These are phyloP conservation scores for Hydnum rufescens DNA, from an alignment of 768 basidiomycete genomes.

Conservation along the genomic window DNA sequence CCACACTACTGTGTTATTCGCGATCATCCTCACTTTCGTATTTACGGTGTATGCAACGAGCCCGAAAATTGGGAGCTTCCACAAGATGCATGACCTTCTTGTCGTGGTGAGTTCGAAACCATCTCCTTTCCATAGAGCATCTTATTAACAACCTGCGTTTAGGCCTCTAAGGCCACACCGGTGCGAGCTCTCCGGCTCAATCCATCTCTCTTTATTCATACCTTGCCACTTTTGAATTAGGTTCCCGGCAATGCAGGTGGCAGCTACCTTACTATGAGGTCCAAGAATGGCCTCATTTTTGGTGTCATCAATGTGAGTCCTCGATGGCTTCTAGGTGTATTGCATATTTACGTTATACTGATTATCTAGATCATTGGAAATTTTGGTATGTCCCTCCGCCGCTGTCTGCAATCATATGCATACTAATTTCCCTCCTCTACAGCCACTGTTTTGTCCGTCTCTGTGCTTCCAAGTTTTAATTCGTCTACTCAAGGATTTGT, in stretches of 20 bases:
- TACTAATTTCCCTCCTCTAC: slow-evolving; percentile 7
- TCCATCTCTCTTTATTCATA: neutral
- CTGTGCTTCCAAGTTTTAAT: neutral
- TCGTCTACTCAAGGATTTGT: neutral
- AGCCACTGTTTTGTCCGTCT: slow-evolving; percentile 1
- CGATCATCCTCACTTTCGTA: slow-evolving; percentile 55
- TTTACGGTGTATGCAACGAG: slow-evolving; percentile 73
- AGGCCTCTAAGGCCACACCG: slow-evolving; percentile 14
- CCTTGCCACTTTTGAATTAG: slow-evolving; percentile 23
- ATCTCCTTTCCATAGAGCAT: too few relatives aligned
- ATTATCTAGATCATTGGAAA: slow-evolving; percentile 41
- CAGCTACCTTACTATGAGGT: slow-evolving; percentile 60
- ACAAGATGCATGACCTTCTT: slow-evolving; percentile 63
- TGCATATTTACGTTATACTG: neutral
- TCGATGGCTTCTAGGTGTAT: neutral
- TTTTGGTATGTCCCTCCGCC: slow-evolving; percentile 33
- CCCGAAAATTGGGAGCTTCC: slow-evolving; percentile 57
- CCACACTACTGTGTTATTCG: slow-evolving; percentile 70
- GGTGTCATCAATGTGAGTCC: slow-evolving; percentile 40
- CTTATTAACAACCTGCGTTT: too few relatives aligned
- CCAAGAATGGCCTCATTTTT: slow-evolving; percentile 59
- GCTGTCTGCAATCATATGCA: neutral
- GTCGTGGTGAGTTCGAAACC: slow-evolving; percentile 18
- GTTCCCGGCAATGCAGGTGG: slow-evolving; percentile 70
- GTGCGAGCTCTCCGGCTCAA: too few relatives aligned